These are phyloP conservation scores for Cladophialophora immunda DNA, from an alignment of 2,329 filamentous ascomycete genomes.

Conservation along the genomic window DNA sequence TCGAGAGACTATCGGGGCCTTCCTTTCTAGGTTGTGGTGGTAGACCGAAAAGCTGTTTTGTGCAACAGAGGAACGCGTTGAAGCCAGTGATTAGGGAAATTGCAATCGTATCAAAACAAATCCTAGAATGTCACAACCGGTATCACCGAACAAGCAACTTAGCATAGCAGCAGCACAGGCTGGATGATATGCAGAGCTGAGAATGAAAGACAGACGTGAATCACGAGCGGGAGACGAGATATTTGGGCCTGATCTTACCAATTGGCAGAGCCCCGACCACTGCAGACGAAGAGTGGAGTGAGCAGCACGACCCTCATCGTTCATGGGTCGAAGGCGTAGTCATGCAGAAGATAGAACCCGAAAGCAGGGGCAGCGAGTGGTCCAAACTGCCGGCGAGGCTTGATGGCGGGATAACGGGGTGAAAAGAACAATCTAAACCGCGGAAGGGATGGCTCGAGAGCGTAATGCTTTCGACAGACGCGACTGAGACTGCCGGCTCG, in stretches of 20 bases:
- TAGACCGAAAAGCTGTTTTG: not conserved
- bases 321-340: conserved; percentile 18
- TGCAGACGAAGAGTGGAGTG: conserved; percentile 29
- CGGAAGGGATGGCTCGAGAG: conserved; percentile 21
- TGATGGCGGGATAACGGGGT: conserved; percentile 28
- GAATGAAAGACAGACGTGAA: conserved; percentile 10
- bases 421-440: conserved; percentile 20
- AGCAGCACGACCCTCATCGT: conserved; percentile 24
- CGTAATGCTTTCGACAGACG: conserved; percentile 31
- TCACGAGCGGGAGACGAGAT: conserved; percentile 23
- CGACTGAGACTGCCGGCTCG: conserved; percentile 35
- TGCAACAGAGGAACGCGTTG: conserved; percentile 3
- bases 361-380: conserved; percentile 30
- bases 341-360: conserved; percentile 14
- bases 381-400: conserved; percentile 36
- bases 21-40: not conserved
- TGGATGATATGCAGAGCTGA: conserved; percentile 22
- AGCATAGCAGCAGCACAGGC: not conserved
- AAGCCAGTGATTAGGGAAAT: not conserved
- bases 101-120: not conserved
- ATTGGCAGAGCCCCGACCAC: conserved; percentile 24
- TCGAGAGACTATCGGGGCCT: not conserved
- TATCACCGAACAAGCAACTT: not conserved
- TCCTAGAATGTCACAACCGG: not conserved
- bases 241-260: conserved; percentile 25